Conservation (phyloP, 306 rosid species). For the Quercus gilva region DNA sequence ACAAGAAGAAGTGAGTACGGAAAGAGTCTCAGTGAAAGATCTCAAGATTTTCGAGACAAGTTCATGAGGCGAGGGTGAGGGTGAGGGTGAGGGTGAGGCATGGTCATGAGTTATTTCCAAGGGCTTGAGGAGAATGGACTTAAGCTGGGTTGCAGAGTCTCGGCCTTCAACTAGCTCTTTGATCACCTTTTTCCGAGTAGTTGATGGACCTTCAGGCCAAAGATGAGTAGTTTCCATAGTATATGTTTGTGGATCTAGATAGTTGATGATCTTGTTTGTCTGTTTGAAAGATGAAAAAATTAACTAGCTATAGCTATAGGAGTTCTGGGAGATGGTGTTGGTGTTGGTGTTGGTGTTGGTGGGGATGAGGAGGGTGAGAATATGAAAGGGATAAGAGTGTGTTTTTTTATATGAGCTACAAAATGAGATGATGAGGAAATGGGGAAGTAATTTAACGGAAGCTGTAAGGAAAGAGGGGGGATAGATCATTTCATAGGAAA, state of each 20-base stretch:
- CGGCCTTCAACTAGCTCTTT: conserved; percentile 39
- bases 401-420: neutral
- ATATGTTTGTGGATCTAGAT: neutral
- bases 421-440: conserved; percentile 34
- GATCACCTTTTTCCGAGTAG: conserved; percentile 5
- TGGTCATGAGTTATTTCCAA: neutral
- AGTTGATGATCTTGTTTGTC: neutral
- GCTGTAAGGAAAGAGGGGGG: conserved; percentile 28
- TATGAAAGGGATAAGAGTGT: conserved; percentile 9
- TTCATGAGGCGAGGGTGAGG: conserved; percentile 28
- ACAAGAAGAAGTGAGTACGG: conserved; percentile 28
- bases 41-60: conserved; percentile 32
- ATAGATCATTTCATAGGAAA: conserved; percentile 7
- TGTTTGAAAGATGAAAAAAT: too few species aligned
- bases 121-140: conserved; percentile 34
- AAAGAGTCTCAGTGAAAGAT: conserved; percentile 40
- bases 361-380: neutral
- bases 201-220: conserved; percentile 3
- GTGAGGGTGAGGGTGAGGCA: conserved; percentile 18
- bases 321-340: too few species aligned
- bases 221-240: conserved; percentile 25
- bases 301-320: too few species aligned
- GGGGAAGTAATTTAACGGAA: conserved; percentile 42
- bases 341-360: too few species aligned
- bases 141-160: conserved; percentile 44